These are phyloP conservation scores for Graphilbum fragrans DNA, from an alignment of 2,329 filamentous ascomycete species.

Conservation along the genomic window DNA sequence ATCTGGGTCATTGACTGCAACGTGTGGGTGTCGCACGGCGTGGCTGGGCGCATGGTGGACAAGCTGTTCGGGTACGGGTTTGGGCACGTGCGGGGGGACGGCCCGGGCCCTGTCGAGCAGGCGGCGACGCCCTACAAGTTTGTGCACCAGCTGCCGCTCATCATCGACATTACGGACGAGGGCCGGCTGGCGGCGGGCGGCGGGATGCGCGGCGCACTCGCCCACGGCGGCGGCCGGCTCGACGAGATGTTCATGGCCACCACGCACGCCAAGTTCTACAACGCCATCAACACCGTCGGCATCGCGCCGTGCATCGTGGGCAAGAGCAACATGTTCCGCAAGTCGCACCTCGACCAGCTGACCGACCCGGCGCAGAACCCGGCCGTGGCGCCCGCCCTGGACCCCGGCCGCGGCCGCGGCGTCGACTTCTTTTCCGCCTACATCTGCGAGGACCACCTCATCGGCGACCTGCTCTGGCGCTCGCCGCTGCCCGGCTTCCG, in stretches of 20 bases:
- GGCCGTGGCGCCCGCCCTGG: slow-evolving; percentile 20
- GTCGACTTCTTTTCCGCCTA: slow-evolving; percentile 91
- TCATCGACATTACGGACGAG: slow-evolving; percentile 50
- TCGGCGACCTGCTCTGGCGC: slow-evolving; percentile 84
- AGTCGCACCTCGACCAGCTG: slow-evolving; percentile 72
- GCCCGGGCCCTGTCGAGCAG: not conserved
- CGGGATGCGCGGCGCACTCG: slow-evolving; percentile 8
- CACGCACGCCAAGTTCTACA: slow-evolving; percentile 93
- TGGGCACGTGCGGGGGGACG: not conserved
- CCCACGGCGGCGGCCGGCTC: slow-evolving; percentile 61
- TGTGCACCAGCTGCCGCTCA: slow-evolving; percentile 84
- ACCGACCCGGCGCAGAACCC: slow-evolving; percentile 38
- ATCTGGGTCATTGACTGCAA: slow-evolving; percentile 97
- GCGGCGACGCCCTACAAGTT: slow-evolving; percentile 60
- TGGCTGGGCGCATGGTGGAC: slow-evolving; percentile 81
- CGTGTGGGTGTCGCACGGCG: slow-evolving; percentile 74
- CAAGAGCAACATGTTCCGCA: slow-evolving; percentile 98
- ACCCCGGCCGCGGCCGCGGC: slow-evolving; percentile 41
- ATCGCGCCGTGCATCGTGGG: slow-evolving; percentile 89
- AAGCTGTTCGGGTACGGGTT: slow-evolving; percentile 57
- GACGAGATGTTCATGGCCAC: slow-evolving; percentile 95
- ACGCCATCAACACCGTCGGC: slow-evolving; percentile 85
- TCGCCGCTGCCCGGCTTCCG: slow-evolving; percentile 47
- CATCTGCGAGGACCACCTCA: slow-evolving; percentile 95
- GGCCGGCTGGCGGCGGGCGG: not conserved